Evolutionary conservation across 192 early-diverging fungal species (phyloP), one percentile per base, ranked within the genome.

Genomic region (Lobulomyces angularis): DNA sequence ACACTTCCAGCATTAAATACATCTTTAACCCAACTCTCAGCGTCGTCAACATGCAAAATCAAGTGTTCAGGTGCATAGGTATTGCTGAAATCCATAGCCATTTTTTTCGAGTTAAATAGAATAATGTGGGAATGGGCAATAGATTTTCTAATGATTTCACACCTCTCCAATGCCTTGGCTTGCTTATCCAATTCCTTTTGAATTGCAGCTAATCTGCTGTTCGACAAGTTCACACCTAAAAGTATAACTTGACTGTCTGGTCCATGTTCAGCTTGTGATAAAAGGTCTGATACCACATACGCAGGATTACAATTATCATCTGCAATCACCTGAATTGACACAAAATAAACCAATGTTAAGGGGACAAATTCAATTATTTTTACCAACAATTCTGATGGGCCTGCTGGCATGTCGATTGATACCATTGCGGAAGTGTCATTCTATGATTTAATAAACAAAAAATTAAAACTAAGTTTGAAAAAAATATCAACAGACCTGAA

Each of bases 351-450:
- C n/a, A n/a, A n/a, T n/a, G n/a, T n/a, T n/a, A n/a, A n/a, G n/a
- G n/a, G n/a, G n/a, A n/a, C n/a, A n/a, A n/a, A n/a, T n/a, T n/a
- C n/a, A n/a, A n/a, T n/a, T n/a, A n/a, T n/a, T n/a, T n/a, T n/a
- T 53, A 67, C 91, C 35, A 99, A 70, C 18, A 99, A 65, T 61
- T 99, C 95, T n/a, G 95, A 99, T 4, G 95, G 95, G 8, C 95
- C 95, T 11, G 95, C 95, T 9, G 95, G 95, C 89, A 99, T 96
- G 66, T 99, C 95, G 48, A 97, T 95, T 17, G 93, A 74, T 4
- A 93, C 74, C 69, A 97, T 74, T 21, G 88, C 89, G 1, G 85
- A 80, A 23, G 81, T 82, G 49, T 97, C 92, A 65, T 86, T 91
- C 79, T 83, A 23, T 25, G n/a, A 21, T 3, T 64, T 16, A 30